Evolutionary conservation across 768 basidiomycete species (phyloP).

Genomic region (Boletus reticulatus): DNA sequence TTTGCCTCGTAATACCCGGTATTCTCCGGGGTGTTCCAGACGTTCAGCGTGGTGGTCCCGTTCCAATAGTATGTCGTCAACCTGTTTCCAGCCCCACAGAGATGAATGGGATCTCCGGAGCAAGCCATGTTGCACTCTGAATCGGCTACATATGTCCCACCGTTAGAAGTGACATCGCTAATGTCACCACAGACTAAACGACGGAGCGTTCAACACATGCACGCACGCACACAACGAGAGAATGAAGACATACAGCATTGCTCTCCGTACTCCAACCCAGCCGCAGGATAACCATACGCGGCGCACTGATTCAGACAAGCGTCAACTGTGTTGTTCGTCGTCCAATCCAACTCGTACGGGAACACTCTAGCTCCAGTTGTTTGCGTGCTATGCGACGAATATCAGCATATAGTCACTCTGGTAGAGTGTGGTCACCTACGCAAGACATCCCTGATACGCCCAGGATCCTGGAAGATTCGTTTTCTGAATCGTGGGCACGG

Average conservation of each 20-base stretch:
- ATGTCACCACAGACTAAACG: conserved; percentile 67
- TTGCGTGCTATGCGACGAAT: conserved; percentile 42
- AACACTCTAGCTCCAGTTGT: conserved; percentile 44
- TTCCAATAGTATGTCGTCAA: conserved; percentile 56
- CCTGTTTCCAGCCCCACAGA: conserved; percentile 60
- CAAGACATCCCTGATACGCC: conserved; percentile 61
- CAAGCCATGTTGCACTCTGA: conserved; percentile 51
- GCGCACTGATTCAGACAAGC: conserved; percentile 69
- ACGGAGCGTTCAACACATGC: not conserved
- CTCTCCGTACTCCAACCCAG: conserved; percentile 65
- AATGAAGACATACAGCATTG: conserved; percentile 60
- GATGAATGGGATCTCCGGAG: conserved; percentile 65
- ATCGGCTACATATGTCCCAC: conserved; percentile 31
- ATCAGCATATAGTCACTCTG: not conserved
- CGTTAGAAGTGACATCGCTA: conserved; percentile 43
- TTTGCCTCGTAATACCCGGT: conserved; percentile 71
- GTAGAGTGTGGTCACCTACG: conserved; percentile 39
- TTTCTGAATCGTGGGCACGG: too few species aligned
- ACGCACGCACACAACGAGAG: too few species aligned
- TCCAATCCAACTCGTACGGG: conserved; percentile 57
- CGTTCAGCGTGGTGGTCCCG: conserved; percentile 41
- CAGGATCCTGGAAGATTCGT: too few species aligned
- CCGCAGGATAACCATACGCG: conserved; percentile 67
- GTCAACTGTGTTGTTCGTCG: conserved; percentile 60
- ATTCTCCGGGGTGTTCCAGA: conserved; percentile 64